phyloP scores from a whole-genome alignment of 2,329 filamentous ascomycete species.

The Alternaria arbusti region DNA sequence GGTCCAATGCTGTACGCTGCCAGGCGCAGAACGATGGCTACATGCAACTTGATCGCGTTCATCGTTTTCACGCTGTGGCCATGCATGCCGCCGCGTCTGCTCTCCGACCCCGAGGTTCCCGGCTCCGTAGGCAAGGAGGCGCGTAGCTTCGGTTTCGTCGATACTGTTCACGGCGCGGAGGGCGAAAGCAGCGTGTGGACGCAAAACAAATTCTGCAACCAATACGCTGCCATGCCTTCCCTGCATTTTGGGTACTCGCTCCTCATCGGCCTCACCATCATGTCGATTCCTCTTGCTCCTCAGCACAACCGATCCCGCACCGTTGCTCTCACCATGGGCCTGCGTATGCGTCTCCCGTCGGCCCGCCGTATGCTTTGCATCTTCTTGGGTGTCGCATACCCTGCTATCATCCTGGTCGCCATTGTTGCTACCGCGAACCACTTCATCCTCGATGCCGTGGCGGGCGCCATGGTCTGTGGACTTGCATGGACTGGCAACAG shows the following conservation, averaged over 20 bases:
- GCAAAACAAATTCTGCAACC: conserved; percentile 75
- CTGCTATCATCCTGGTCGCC: conserved; percentile 68
- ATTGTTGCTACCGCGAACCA: conserved; percentile 77
- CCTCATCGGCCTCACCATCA: conserved; percentile 73
- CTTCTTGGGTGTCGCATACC: conserved; percentile 66
- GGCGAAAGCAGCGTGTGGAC: conserved; percentile 75
- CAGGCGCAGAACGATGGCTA: conserved; percentile 62
- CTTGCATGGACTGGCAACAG: conserved; percentile 66
- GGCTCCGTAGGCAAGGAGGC: conserved; percentile 64
- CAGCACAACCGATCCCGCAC: conserved; percentile 56
- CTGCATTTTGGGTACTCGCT: conserved; percentile 79
- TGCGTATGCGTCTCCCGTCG: conserved; percentile 51
- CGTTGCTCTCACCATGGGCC: conserved; percentile 31
- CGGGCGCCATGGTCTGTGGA: conserved; percentile 69
- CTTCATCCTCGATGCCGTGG: conserved; percentile 73
- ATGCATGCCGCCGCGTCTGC: conserved; percentile 65
- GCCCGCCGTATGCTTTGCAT: conserved; percentile 61
- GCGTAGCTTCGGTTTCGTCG: conserved; percentile 65
- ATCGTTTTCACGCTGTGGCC: conserved; percentile 66
- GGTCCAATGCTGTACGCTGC: conserved; percentile 63
- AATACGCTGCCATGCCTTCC: conserved; percentile 79
- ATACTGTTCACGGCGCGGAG: conserved; percentile 63
- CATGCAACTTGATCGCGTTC: conserved; percentile 66
- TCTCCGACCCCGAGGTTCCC: conserved; percentile 60
- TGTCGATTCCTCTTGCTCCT: conserved; percentile 67